Evolutionary conservation across 1,139 yeast genomes (phyloP).

Genomic region (Magnusiomyces sp.): DNA sequence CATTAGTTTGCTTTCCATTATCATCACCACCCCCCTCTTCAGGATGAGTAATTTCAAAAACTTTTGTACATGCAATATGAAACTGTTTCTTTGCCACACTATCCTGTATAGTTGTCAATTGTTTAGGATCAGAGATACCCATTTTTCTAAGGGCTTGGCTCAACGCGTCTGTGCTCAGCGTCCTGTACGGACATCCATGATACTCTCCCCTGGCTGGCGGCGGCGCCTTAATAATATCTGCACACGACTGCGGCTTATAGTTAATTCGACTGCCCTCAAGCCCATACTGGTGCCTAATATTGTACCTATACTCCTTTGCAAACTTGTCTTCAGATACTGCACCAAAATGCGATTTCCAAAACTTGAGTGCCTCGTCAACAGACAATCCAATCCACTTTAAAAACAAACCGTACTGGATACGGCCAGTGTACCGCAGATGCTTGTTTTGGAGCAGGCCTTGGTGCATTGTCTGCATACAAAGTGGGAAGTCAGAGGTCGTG

Average conservation of each 20-base stretch:
- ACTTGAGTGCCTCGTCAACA: slow-evolving; percentile 79
- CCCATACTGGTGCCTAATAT: slow-evolving; percentile 83
- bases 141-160: slow-evolving; percentile 47
- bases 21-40: too few relatives aligned
- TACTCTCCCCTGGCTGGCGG: slow-evolving; percentile 62
- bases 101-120: slow-evolving; percentile 54
- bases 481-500: slow-evolving; percentile 62
- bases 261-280: slow-evolving; percentile 83
- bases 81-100: slow-evolving; percentile 60
- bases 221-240: slow-evolving; percentile 63
- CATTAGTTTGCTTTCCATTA: slow-evolving; percentile 27
- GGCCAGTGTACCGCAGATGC: slow-evolving; percentile 73
- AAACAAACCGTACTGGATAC: slow-evolving; percentile 79
- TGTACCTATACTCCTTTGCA: slow-evolving; percentile 80
- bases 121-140: slow-evolving; percentile 62
- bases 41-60: slow-evolving; percentile 71
- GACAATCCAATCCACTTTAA: slow-evolving; percentile 81
- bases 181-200: slow-evolving; percentile 93
- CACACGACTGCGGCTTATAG: slow-evolving; percentile 81
- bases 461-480: slow-evolving; percentile 71
- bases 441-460: slow-evolving; percentile 48
- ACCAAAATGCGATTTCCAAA: slow-evolving; percentile 74
- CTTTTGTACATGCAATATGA: slow-evolving; percentile 84
- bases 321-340: slow-evolving; percentile 62
- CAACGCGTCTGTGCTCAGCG: slow-evolving; percentile 55